Conservation (phyloP, 1,284 basidiomycete species). For the Kalmanozyma brasiliensis region DNA sequence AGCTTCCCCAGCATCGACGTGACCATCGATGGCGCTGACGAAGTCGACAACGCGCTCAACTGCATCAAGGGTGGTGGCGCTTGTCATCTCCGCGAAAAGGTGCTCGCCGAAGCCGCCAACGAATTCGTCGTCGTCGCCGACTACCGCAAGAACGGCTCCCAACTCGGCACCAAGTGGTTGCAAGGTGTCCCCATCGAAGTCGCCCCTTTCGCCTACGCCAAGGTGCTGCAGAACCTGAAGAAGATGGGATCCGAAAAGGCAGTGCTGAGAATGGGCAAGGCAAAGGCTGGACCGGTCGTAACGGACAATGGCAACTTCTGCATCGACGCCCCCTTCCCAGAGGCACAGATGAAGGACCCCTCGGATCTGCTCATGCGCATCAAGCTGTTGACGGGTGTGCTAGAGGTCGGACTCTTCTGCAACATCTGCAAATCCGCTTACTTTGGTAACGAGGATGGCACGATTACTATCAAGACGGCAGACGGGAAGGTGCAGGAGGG, state of each 20-base stretch:
- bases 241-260: constrained; percentile 59
- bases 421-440: constrained; percentile 91
- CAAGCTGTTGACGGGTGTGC: constrained; percentile 79
- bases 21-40: constrained; percentile 96
- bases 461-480: constrained; percentile 55
- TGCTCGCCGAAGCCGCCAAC: constrained; percentile 90
- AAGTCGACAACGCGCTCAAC: constrained; percentile 88
- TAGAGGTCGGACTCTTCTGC: constrained; percentile 96
- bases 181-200: constrained; percentile 96
- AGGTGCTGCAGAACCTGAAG: constrained; percentile 70
- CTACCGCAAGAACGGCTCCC: constrained; percentile 81
- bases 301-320: constrained; percentile 78
- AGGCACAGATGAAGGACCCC: constrained; percentile 57
- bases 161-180: constrained; percentile 83
- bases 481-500: constrained; percentile 57
- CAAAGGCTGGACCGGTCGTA: constrained; percentile 91
- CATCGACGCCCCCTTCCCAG: constrained; percentile 65
- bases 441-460: constrained; percentile 79
- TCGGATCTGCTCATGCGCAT: constrained; percentile 55
- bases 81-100: constrained; percentile 96
- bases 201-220: constrained; percentile 92
- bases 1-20: constrained; percentile 84
- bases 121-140: constrained; percentile 92
- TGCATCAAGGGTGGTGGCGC: constrained; percentile 98
- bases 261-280: constrained; percentile 62